Base-by-base conservation (phyloP, 441 rosid species). In the Brassica balearica region DNA sequence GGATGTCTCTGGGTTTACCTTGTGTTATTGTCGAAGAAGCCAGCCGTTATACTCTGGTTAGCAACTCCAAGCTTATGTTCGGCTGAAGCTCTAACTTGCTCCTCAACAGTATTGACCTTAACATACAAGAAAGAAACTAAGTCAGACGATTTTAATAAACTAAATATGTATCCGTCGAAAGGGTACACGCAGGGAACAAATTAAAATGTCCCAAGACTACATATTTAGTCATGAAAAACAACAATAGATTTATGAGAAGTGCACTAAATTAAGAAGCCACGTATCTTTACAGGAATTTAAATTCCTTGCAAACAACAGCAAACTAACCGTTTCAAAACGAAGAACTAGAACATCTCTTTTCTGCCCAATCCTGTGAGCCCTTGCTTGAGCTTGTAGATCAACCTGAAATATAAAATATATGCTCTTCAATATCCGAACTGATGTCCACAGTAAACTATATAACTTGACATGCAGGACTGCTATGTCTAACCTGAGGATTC, bases 51-150 rank as follows among this genome's bases (percentile, higher is more conserved):
- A 76, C 98, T 94, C 89, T 94, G 98, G 83, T 94, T 92, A 82
- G 97, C 98, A 82, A 94, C 97, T 79, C 98, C 98, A 74, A 94
- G 89, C 86, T 94, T 94, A 85, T 94, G 98, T 84, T 94, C 97
- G 14, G 98, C 97, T 43, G 98, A 79, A 82, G 96, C 97, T 85
- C 98, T 88, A 38, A 94, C 98, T 91, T 94, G 97, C 81, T 94
- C 97, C 85, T 94, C 98, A 67, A 94, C 97, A 74, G 96, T 92
- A 88, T 90, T 86, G 77, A 92, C 98, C 98, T 93, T 78, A 74
- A 71, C 23, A 70, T 43, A 78, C 41, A 51, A 81, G 36, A 78
- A 70, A 53, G 17, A 59, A 60, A 9, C 19, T 64, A 68, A 55
- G 59, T 74, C 72, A 66, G 68, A 17, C 17, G 46, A 27, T 56